Base-by-base conservation (phyloP, 345 rosid species). In the Salix exigua region DNA sequence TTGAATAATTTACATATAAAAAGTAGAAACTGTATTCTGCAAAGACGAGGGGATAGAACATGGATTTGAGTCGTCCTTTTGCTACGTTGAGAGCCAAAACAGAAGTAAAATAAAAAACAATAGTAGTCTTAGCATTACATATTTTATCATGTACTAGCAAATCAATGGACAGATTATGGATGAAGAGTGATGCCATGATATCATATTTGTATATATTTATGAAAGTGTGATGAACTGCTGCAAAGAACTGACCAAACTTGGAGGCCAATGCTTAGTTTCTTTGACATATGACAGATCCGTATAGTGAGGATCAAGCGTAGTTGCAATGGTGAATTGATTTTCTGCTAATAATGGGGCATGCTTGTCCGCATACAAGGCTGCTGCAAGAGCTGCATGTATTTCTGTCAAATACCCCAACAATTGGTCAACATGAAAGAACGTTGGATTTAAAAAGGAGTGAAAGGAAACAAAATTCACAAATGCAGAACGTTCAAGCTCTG, bases 231-330 rank as follows among this genome's bases (percentile, higher is more conserved):
- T 86, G 81, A 86, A 89, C 53, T 83, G 87, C 79, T 77, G 83
- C 74, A 88, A 84, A 21, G 88, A 88, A 77, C 86, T 86, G 75
- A 89, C 83, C 87, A 89, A 82, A 84, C 93, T 88, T 5, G 93
- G 90, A 53, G 93, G 93, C 91, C 91, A 88, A 61, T 89, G 90
- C 85, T 87, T 89, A 1, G 83, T 87, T 65, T 88, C 89, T 75
- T 82, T 86, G 7, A 86, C 90, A 73, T 87, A 89, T 0, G 90
- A 80, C 55, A 86, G 67, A 79, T 89, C 90, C 4, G 85, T 86
- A 38, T 88, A 88, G 73, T 82, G 89, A 70, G 91, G 90, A 84
- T 89, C 93, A 16, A 89, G 84, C 63, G 87, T 71, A 50, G 91
- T 86, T 16, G 91, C 91, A 50, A 89, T 85, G 1, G 90, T 79